Conservation (phyloP, 2,329 filamentous ascomycete genomes). For the Metarhizium humberi region DNA sequence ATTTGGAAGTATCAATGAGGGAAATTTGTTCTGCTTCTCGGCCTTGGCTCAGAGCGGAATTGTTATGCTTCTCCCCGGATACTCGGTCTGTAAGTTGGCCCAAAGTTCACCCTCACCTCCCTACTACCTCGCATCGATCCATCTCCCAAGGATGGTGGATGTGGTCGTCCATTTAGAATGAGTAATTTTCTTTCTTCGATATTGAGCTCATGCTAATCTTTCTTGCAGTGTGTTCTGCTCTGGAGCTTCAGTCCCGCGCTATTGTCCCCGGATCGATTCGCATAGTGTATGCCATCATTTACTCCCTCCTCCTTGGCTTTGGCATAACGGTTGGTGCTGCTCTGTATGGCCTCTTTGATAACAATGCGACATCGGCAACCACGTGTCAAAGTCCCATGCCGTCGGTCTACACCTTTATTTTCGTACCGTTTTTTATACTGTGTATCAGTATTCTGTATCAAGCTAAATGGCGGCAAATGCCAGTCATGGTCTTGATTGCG, state of each 20-base stretch:
- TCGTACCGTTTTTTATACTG: constrained; percentile 64
- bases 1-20: constrained; percentile 47
- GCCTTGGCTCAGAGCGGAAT: constrained; percentile 56
- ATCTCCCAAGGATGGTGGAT: too few species aligned
- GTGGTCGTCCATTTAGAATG: too few species aligned
- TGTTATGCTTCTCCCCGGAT: constrained; percentile 56
- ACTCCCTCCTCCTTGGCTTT: constrained; percentile 63
- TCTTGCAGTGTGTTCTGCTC: constrained; percentile 28
- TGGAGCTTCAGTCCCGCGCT: constrained; percentile 61
- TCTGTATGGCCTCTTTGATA: constrained; percentile 53
- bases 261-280: constrained; percentile 63
- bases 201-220: background rate
- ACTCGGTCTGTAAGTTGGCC: constrained; percentile 41
- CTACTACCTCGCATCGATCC: too few species aligned
- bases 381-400: constrained; percentile 35
- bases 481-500: constrained; percentile 66
- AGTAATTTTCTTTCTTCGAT: too few species aligned
- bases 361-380: constrained; percentile 35
- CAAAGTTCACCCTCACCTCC: too few species aligned
- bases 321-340: constrained; percentile 60
- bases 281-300: constrained; percentile 67
- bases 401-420: constrained; percentile 49
- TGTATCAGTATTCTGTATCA: constrained; percentile 71
- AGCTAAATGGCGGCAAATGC: constrained; percentile 72
- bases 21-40: constrained; percentile 53